phyloP scores from a whole-genome alignment of 179 eudicot species.

The Vitellaria paradoxa region DNA sequence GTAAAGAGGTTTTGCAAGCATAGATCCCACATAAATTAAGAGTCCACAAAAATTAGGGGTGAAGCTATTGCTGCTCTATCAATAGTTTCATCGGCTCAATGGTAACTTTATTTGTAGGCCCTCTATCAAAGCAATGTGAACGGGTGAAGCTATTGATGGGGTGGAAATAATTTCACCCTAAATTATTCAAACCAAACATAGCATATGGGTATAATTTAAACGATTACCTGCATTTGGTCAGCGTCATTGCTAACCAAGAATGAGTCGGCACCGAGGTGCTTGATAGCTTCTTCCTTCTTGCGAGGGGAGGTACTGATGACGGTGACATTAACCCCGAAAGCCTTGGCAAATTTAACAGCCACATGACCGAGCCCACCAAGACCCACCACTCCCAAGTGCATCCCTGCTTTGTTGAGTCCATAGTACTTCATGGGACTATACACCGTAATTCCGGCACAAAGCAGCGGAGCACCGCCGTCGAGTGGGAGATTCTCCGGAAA shows the following conservation, averaged over 20 bases:
- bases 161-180: neutral
- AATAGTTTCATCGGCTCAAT: too few relatives aligned
- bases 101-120: too few relatives aligned
- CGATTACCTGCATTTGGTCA: slow-evolving; percentile 35
- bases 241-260: slow-evolving; percentile 35
- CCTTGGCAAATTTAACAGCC: slow-evolving; percentile 45
- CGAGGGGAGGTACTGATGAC: slow-evolving; percentile 36
- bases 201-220: neutral
- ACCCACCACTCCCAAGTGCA: slow-evolving; percentile 39
- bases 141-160: too few relatives aligned
- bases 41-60: too few relatives aligned
- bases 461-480: slow-evolving; percentile 39
- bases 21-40: too few relatives aligned
- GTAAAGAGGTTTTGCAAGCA: too few relatives aligned
- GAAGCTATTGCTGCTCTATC: too few relatives aligned
- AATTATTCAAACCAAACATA: neutral
- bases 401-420: slow-evolving; percentile 43
- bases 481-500: slow-evolving; percentile 40
- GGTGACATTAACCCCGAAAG: slow-evolving; percentile 42
- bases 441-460: slow-evolving; percentile 49
- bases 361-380: slow-evolving; percentile 47
- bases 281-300: slow-evolving; percentile 42
- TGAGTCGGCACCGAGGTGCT: slow-evolving; percentile 34
- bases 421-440: slow-evolving; percentile 43
- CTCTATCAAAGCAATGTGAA: too few relatives aligned